Conservation (phyloP, 768 basidiomycete species). For the Zangia roseola region DNA sequence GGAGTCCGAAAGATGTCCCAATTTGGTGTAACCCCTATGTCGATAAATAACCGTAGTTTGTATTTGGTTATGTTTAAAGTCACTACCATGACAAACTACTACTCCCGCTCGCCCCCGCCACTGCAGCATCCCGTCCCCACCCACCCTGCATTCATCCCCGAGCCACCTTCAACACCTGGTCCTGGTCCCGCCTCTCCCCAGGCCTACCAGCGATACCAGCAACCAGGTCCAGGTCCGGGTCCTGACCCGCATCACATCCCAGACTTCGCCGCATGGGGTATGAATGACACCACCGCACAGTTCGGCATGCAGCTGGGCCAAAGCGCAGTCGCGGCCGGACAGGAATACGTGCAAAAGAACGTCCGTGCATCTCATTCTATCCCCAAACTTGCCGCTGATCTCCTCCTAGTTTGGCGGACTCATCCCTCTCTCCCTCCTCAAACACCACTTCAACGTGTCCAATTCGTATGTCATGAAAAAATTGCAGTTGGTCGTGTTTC, state of each 20-base stretch:
- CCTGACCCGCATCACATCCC: conserved; percentile 36
- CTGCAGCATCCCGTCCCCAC: conserved; percentile 88
- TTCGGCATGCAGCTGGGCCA: conserved; percentile 95
- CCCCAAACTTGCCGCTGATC: conserved; percentile 5
- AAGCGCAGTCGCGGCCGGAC: conserved; percentile 88
- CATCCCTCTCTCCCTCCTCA: conserved; percentile 73
- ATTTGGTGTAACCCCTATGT: no score
- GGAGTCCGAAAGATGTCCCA: no score
- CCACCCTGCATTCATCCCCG: conserved; percentile 82
- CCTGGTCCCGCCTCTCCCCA: conserved; percentile 70
- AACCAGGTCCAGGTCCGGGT: conserved; percentile 27
- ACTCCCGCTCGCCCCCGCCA: conserved; percentile 67
- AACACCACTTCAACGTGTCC: conserved; percentile 94
- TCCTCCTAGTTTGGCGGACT: conserved; percentile 67
- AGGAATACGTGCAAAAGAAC: conserved; percentile 94
- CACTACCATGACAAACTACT: conserved; percentile 35
- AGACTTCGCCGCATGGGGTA: conserved; percentile 71
- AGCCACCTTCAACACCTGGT: conserved; percentile 69
- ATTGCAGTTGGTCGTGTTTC: conserved; percentile 85
- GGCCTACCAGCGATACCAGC: conserved; percentile 37
- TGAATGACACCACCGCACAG: conserved; percentile 92
- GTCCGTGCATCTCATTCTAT: conserved; percentile 42
- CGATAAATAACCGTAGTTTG: no score
- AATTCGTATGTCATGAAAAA: conserved; percentile 95
- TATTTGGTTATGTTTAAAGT: no score